These are phyloP conservation scores for Rutstroemia sp. DNA, from an alignment of 2,329 filamentous ascomycete genomes.

Conservation along the genomic window DNA sequence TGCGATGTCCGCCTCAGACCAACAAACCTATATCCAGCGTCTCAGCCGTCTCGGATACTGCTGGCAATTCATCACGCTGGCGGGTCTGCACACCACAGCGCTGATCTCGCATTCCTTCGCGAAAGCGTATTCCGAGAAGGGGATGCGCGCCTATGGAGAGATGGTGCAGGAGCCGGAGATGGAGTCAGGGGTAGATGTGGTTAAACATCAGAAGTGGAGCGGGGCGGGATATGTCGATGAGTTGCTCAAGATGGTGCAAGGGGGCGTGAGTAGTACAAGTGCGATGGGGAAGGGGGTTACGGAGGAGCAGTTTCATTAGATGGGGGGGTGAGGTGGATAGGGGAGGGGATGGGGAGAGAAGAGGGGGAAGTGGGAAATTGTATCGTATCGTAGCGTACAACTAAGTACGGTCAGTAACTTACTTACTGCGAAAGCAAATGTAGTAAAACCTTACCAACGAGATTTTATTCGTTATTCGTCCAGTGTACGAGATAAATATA, in stretches of 20 bases:
- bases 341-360: no score
- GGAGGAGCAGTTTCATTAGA: conserved; percentile 82
- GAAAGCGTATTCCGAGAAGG: conserved; percentile 68
- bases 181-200: conserved; percentile 80
- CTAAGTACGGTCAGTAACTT: no score
- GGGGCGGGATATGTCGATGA: conserved; percentile 94
- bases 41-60: conserved; percentile 86
- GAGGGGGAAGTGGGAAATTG: neutral
- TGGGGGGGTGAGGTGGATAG: neutral
- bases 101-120: conserved; percentile 88
- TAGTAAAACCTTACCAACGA: no score
- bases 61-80: conserved; percentile 99
- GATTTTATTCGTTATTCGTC: no score
- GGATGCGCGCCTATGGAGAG: conserved; percentile 96
- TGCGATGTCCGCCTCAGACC: conserved; percentile 83
- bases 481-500: no score
- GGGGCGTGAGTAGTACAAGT: conserved; percentile 82
- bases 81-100: conserved; percentile 90
- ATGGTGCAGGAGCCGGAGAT: conserved; percentile 98
- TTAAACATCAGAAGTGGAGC: conserved; percentile 98
- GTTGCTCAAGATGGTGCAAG: conserved; percentile 92
- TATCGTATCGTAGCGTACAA: no score
- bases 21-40: conserved; percentile 94
- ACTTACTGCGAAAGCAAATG: no score
- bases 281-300: conserved; percentile 98